Percentiles rank a stretch among this genome's conserved stretches.
Evolutionary conservation across 2,329 filamentous ascomycete species (phyloP).

Genomic region (Hortaea sp.): DNA sequence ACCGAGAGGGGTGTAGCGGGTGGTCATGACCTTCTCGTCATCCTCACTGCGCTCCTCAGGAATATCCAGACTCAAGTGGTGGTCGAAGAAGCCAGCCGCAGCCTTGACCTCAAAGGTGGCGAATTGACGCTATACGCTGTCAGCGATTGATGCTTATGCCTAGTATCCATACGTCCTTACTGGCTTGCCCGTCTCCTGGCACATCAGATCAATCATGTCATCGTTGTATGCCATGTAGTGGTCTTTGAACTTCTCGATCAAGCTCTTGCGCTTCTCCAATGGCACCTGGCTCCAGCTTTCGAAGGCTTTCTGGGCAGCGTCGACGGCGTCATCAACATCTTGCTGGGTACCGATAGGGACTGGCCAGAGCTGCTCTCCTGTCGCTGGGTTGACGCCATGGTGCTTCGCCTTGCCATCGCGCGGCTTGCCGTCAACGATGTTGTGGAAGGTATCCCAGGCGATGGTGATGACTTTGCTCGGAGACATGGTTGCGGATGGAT

Average conservation of each 20-base stretch:
- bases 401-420: slow-evolving; percentile 22
- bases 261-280: slow-evolving; percentile 28
- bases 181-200: slow-evolving; percentile 31
- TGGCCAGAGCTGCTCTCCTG: slow-evolving; percentile 27
- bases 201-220: slow-evolving; percentile 26
- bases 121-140: slow-evolving; percentile 26
- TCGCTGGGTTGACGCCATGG: slow-evolving; percentile 25
- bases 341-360: slow-evolving; percentile 28
- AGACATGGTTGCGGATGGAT: slow-evolving; percentile 29
- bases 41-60: slow-evolving; percentile 34
- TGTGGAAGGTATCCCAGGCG: slow-evolving; percentile 29
- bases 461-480: slow-evolving; percentile 32
- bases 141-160: neutral
- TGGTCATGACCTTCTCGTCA: slow-evolving; percentile 38
- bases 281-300: slow-evolving; percentile 23
- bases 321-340: slow-evolving; percentile 30
- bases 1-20: slow-evolving; percentile 38
- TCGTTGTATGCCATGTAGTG: slow-evolving; percentile 22
- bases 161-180: slow-evolving; percentile 9
- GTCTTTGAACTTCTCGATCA: slow-evolving; percentile 24
- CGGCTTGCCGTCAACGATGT: slow-evolving; percentile 29
- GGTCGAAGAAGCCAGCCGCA: slow-evolving; percentile 27
- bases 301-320: slow-evolving; percentile 27
- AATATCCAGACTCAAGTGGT: slow-evolving; percentile 27
- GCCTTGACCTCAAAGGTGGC: slow-evolving; percentile 31